Evolutionary conservation across 2,329 filamentous ascomycete genomes (phyloP).

Genomic region (Raffaelea arxii): DNA sequence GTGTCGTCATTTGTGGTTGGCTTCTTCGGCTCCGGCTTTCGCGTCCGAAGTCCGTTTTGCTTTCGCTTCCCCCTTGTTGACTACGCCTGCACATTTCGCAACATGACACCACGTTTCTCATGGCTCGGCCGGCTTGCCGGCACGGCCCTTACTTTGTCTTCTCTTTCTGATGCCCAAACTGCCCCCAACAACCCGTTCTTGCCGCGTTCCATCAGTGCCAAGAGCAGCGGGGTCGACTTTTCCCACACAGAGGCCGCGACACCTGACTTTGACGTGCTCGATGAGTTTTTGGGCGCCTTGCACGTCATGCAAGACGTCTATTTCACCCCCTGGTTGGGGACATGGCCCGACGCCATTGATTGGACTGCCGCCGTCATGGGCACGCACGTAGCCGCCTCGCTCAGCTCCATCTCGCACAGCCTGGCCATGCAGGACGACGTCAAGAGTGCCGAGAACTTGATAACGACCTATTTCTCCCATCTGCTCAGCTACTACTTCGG

Average conservation of each 20-base stretch:
- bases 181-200: neutral
- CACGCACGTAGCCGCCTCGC: slow-evolving; percentile 65
- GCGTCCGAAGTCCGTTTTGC: no score
- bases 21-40: no score
- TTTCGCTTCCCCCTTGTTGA: no score
- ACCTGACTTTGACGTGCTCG: slow-evolving; percentile 17
- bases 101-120: no score
- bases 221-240: no score
- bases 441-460: slow-evolving; percentile 61
- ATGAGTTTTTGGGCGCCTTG: slow-evolving; percentile 53
- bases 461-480: slow-evolving; percentile 75
- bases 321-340: slow-evolving; percentile 67
- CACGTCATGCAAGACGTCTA: slow-evolving; percentile 68
- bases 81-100: no score
- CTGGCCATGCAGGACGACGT: slow-evolving; percentile 28
- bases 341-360: slow-evolving; percentile 80
- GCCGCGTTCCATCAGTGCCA: neutral
- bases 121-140: no score
- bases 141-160: no score
- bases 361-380: slow-evolving; percentile 85
- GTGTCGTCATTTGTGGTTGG: no score
- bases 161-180: no score
- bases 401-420: slow-evolving; percentile 60
- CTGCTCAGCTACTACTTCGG: slow-evolving; percentile 73
- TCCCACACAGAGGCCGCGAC: neutral